A percentile compares a stretch with the other conserved stretches of the same genome.
Evolutionary conservation across 225 moss, liverwort and hornwort species (phyloP).

Genomic region (Rhytidiadelphus loreus): DNA sequence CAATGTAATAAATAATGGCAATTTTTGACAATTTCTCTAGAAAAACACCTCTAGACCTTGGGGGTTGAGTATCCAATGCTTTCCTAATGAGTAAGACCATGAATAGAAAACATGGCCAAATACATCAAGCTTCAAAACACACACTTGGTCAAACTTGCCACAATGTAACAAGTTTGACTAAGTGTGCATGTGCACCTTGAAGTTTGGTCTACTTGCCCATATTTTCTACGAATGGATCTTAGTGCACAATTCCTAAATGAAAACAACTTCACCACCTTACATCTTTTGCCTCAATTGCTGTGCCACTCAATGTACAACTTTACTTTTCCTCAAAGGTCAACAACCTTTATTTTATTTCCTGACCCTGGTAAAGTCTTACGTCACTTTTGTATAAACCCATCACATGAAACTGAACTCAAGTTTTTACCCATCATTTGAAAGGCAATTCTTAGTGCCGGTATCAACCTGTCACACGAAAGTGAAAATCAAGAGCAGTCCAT

Average conservation of each 20-base stretch:
- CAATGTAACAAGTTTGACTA: not conserved
- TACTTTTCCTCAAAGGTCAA: not conserved
- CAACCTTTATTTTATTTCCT: not conserved
- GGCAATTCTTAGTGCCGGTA: not conserved
- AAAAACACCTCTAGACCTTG: not conserved
- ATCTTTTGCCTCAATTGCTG: not conserved
- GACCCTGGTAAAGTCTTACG: too few relatives aligned
- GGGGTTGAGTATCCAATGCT: fast-evolving
- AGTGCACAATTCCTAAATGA: not conserved
- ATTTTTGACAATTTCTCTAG: too few relatives aligned
- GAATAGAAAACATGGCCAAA: fast-evolving
- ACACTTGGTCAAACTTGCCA: not conserved
- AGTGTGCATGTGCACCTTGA: not conserved
- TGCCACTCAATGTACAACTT: not conserved
- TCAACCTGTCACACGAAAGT: not conserved
- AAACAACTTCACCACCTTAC: not conserved
- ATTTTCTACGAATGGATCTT: not conserved
- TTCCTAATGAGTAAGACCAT: too few relatives aligned
- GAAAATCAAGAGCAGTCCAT: not conserved
- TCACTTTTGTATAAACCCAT: too few relatives aligned
- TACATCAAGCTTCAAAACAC: not conserved
- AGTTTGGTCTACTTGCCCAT: not conserved
- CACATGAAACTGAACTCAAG: not conserved
- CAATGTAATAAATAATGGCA: not conserved
- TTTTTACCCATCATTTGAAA: not conserved